These are phyloP conservation scores for Sugiyamaella mastotermitis DNA, from an alignment of 805 yeast species.

Conservation along the genomic window DNA sequence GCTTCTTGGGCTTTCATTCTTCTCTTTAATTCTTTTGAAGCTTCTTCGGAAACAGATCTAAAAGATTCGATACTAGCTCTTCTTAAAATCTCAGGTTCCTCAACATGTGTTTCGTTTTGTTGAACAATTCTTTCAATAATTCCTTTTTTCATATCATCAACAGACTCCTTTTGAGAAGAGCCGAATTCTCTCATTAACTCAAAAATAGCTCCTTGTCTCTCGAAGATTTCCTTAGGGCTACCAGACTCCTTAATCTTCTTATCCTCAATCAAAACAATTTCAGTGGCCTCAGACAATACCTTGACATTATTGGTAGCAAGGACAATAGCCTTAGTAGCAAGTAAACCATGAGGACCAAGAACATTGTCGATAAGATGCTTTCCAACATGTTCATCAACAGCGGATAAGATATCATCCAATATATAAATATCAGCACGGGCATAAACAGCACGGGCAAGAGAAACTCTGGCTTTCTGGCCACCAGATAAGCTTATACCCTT, in stretches of 20 bases:
- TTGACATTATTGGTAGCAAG: constrained; percentile 76
- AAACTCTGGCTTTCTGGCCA: constrained; percentile 95
- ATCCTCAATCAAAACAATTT: constrained; percentile 47
- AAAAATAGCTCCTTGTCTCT: constrained; percentile 51
- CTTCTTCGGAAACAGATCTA: constrained; percentile 5
- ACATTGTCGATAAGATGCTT: constrained; percentile 68
- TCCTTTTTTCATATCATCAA: constrained; percentile 40
- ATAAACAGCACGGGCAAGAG: constrained; percentile 90
- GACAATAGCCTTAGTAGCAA: constrained; percentile 60
- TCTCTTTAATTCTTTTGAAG: constrained; percentile 7
- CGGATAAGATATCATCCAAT: constrained; percentile 87
- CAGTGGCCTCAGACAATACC: constrained; percentile 43
- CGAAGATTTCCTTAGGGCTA: constrained; percentile 15
- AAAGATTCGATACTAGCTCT: constrained; percentile 9
- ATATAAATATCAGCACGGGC: constrained; percentile 76
- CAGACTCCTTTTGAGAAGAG: constrained; percentile 51
- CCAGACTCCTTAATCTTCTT: constrained; percentile 44
- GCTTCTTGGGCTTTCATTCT: constrained; percentile 39
- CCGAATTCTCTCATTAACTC: constrained; percentile 55
- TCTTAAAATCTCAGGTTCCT: not conserved
- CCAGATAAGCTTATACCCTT: constrained; percentile 95
- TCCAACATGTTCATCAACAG: constrained; percentile 96
- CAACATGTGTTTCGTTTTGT: constrained; percentile 6
- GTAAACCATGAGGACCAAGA: constrained; percentile 69
- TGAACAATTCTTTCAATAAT: not conserved